Conservation (phyloP, 345 rosid genomes). For the Arabidopsis suecica region DNA sequence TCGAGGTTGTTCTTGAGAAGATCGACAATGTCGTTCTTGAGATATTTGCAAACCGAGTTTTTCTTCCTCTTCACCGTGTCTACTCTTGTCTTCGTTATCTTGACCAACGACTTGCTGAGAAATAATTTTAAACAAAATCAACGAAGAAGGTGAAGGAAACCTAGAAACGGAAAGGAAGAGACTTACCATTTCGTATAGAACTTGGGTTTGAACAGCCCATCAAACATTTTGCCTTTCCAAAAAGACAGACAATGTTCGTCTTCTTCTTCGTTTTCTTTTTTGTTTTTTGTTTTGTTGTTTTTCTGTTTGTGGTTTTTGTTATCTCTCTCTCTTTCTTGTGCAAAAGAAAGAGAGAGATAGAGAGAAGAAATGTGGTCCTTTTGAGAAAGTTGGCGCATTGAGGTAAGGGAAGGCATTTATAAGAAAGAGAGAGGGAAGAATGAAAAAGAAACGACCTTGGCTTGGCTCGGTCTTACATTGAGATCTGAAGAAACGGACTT, state of each 20-base stretch:
- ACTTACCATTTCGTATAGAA: constrained; percentile 44
- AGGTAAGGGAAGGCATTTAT: constrained; percentile 20
- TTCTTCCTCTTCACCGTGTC: constrained; percentile 79
- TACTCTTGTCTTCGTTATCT: constrained; percentile 63
- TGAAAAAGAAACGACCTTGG: constrained; percentile 36
- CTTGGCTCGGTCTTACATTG: constrained; percentile 30
- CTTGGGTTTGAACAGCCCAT: constrained; percentile 40
- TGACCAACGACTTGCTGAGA: constrained; percentile 63
- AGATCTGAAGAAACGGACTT: constrained; percentile 48
- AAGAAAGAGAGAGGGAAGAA: background rate
- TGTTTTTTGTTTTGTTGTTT: background rate
- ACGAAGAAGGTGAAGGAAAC: background rate
- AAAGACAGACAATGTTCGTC: background rate
- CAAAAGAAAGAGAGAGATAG: constrained; percentile 43
- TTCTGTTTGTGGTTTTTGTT: constrained; percentile 3
- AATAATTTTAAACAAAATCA: background rate
- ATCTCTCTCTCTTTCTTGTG: constrained; percentile 47
- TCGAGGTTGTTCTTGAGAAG: constrained; percentile 70
- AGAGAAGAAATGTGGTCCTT: constrained; percentile 40
- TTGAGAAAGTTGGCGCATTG: constrained; percentile 11
- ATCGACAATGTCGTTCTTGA: constrained; percentile 83
- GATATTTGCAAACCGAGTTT: constrained; percentile 58
- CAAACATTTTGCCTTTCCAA: constrained; percentile 28
- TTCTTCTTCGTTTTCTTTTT: background rate
- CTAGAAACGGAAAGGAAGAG: background rate